Base-by-base conservation (phyloP, 805 yeast species). In the Pichia deserticola region DNA sequence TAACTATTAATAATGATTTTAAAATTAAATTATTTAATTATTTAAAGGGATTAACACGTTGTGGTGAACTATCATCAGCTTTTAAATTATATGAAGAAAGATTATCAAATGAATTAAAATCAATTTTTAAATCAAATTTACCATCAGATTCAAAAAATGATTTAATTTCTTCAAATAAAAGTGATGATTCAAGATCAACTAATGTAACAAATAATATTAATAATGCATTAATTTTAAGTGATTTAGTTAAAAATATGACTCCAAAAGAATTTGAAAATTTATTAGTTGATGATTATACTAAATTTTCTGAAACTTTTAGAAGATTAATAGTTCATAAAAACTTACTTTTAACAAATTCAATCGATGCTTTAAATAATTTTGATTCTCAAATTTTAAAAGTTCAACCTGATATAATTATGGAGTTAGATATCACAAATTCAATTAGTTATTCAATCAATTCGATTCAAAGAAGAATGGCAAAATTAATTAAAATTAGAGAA, bases 251-350 rank as follows among this genome's bases (percentile, higher is more conserved):
- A 54, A 76, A 78, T 3, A 74, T 89, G 74, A 73, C 89, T 0
- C 84, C 93, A 0, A 65, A 68, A 12, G 96, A 88, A 51, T 89
- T 89, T 60, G 88, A 86, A 58, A 70, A 67, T 1, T 84, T 89
- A 87, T 63, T 88, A 40, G 64, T 74, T 2, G 70, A 69, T 32
- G 82, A 82, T 5, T 87, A 78, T 56, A 67, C 86, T 0, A 75
- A 78, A 25, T 71, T 85, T 3, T 79, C 89, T 0, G 95, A 86
- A 59, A 81, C 88, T 20, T 69, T 89, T 29, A 71, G 92, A 54
- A 75, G 96, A 51, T 69, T 90, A 33, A 79, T 87, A 1, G 69
- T 78, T 8, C 96, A 89, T 51, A 95, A 89, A 61, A 89, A 89
- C 63, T 58, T 87, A 5, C 65, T 92, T 32, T 71, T 93, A 12